Evolutionary conservation across 108 stramenopile genomes (phyloP).

Genomic region (Nitzschia inconspicua): DNA sequence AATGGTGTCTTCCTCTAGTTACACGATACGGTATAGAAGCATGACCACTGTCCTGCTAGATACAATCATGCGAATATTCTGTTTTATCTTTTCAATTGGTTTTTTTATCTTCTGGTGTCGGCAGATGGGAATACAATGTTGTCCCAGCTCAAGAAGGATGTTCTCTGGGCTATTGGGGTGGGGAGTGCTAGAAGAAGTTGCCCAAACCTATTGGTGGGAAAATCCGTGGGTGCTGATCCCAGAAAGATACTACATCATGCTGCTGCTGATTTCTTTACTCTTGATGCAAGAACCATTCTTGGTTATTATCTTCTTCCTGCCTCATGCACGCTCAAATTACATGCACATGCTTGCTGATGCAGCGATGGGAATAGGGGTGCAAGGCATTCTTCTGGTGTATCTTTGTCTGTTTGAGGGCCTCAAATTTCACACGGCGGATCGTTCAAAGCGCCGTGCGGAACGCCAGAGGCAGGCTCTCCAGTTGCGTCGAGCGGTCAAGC

Average conservation of each 20-base stretch:
- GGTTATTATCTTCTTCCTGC: slow-evolving; percentile 45
- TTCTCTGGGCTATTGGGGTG: neutral
- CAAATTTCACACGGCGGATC: slow-evolving; percentile 71
- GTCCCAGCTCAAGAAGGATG: neutral
- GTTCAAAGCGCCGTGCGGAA: slow-evolving; percentile 48
- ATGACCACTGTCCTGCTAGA: slow-evolving; percentile 26
- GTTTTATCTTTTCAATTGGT: slow-evolving; percentile 38
- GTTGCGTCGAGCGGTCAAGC: slow-evolving; percentile 51
- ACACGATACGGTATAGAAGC: slow-evolving; percentile 51
- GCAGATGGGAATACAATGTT: slow-evolving; percentile 39
- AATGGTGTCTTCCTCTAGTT: slow-evolving; percentile 43
- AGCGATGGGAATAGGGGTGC: slow-evolving; percentile 63
- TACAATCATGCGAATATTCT: slow-evolving; percentile 38
- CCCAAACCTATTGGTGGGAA: slow-evolving; percentile 58
- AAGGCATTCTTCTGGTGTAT: slow-evolving; percentile 68
- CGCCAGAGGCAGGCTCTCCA: slow-evolving; percentile 64
- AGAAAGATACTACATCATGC: slow-evolving; percentile 67
- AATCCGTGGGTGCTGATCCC: slow-evolving; percentile 74
- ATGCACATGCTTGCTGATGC: slow-evolving; percentile 56
- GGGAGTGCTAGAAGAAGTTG: neutral
- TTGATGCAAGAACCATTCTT: slow-evolving; percentile 73
- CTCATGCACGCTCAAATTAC: slow-evolving; percentile 26
- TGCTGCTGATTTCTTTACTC: slow-evolving; percentile 56
- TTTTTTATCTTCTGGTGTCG: slow-evolving; percentile 63
- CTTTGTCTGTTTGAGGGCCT: slow-evolving; percentile 72